phyloP scores from a whole-genome alignment of 2,329 filamentous ascomycete genomes.

The Fusarium albosuccineum region DNA sequence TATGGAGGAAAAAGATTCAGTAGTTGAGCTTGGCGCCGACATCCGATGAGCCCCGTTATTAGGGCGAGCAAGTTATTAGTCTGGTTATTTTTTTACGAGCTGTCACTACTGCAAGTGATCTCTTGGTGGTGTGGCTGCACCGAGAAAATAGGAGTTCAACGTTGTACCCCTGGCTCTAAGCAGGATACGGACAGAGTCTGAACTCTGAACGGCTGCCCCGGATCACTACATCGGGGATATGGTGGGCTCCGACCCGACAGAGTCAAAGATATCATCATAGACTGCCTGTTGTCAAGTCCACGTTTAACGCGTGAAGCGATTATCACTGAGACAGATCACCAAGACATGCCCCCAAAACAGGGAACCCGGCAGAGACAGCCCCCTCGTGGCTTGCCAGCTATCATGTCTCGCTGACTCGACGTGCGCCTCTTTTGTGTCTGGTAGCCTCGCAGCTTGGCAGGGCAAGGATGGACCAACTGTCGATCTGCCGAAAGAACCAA shows the following conservation, averaged over 20 bases:
- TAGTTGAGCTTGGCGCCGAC: neutral
- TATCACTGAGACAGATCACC: no score
- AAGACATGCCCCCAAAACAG: neutral
- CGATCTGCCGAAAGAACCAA: constrained; percentile 29
- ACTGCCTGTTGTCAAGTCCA: no score
- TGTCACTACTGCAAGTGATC: constrained; percentile 5
- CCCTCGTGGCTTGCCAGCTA: constrained; percentile 1
- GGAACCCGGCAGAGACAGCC: neutral
- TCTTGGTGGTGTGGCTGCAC: neutral
- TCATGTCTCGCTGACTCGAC: neutral
- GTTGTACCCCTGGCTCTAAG: neutral
- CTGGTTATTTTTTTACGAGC: neutral
- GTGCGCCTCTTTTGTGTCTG: neutral
- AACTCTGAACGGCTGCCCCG: no score
- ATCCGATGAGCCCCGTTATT: neutral
- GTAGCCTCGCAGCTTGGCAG: constrained; percentile 15
- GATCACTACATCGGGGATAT: no score
- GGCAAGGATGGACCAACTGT: constrained; percentile 6
- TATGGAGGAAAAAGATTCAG: neutral
- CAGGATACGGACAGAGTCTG: no score
- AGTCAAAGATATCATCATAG: no score
- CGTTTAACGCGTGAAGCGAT: no score
- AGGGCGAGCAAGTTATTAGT: neutral
- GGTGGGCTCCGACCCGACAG: no score
- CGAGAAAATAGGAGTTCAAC: neutral